Evolutionary conservation across 345 rosid genomes (phyloP).

Genomic region (Murraya koenigii): DNA sequence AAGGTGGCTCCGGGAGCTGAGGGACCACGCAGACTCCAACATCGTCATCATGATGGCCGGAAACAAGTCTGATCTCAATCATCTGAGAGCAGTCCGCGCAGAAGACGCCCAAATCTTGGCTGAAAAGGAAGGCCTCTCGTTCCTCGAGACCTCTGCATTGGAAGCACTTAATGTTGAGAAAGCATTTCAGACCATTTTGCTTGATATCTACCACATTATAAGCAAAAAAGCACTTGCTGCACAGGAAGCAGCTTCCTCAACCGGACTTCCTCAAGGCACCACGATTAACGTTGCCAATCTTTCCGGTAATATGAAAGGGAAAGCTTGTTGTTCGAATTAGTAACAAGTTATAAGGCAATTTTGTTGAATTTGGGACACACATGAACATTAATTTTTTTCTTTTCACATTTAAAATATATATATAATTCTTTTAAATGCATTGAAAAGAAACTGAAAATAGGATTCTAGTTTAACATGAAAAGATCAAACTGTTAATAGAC

Average conservation of each 20-base stretch:
- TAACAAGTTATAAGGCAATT: background rate
- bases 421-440: background rate
- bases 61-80: slow-evolving; percentile 63
- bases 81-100: slow-evolving; percentile 36
- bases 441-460: background rate
- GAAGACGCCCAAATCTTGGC: slow-evolving; percentile 47
- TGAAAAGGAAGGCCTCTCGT: slow-evolving; percentile 44
- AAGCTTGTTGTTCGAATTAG: slow-evolving; percentile 57
- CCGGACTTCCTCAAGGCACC: slow-evolving; percentile 61
- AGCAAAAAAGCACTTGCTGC: slow-evolving; percentile 68
- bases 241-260: slow-evolving; percentile 42
- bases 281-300: slow-evolving; percentile 55
- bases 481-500: background rate
- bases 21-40: slow-evolving; percentile 76
- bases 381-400: background rate
- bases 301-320: slow-evolving; percentile 38
- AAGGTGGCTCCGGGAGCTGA: slow-evolving; percentile 63
- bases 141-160: slow-evolving; percentile 63
- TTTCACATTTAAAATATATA: background rate
- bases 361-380: slow-evolving; percentile 2
- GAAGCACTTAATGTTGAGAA: slow-evolving; percentile 57
- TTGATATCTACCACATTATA: slow-evolving; percentile 55
- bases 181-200: slow-evolving; percentile 58
- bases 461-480: slow-evolving; percentile 13
- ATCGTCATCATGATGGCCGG: slow-evolving; percentile 73